phyloP scores from a whole-genome alignment of 2,329 filamentous ascomycete genomes.

The Monosporascus sp. region DNA sequence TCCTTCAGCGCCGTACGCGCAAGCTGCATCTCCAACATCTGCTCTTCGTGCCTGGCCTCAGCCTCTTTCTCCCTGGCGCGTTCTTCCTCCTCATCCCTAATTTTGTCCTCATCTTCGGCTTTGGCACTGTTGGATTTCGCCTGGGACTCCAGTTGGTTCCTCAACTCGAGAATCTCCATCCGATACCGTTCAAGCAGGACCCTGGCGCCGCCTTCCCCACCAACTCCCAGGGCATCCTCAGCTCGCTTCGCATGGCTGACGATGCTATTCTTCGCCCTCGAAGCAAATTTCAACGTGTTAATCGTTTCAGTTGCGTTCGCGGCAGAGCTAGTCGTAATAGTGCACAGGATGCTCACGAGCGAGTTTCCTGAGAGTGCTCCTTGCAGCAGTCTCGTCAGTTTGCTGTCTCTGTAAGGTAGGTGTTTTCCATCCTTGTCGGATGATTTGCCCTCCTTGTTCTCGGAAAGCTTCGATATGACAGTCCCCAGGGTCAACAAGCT shows the following conservation, averaged over 20 bases:
- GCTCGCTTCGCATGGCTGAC: slow-evolving; percentile 94
- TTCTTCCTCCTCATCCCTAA: slow-evolving; percentile 64
- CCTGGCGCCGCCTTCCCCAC: slow-evolving; percentile 78
- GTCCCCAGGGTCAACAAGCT: slow-evolving; percentile 91
- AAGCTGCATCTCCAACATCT: slow-evolving; percentile 97
- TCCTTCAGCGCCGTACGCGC: slow-evolving; percentile 94
- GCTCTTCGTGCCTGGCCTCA: slow-evolving; percentile 84
- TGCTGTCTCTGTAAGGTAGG: slow-evolving; percentile 94
- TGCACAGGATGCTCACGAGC: slow-evolving; percentile 94
- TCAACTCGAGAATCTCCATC: slow-evolving; percentile 82
- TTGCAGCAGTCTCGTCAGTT: slow-evolving; percentile 87
- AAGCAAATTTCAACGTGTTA: slow-evolving; percentile 95
- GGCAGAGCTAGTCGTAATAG: slow-evolving; percentile 75
- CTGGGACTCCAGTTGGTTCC: slow-evolving; percentile 76
- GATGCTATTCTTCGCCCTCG: slow-evolving; percentile 94
- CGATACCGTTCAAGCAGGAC: slow-evolving; percentile 90
- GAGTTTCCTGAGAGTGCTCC: slow-evolving; percentile 89
- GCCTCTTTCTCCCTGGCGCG: slow-evolving; percentile 71
- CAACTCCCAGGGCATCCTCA: slow-evolving; percentile 75
- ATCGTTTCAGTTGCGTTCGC: slow-evolving; percentile 78
- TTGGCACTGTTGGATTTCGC: slow-evolving; percentile 60
- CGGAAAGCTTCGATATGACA: slow-evolving; percentile 89
- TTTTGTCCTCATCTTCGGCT: slow-evolving; percentile 57
- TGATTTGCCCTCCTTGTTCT: slow-evolving; percentile 67
- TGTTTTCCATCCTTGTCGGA: slow-evolving; percentile 84